Conservation (phyloP, 495 filamentous ascomycete species). For the Staphylotrichum longicolle region DNA sequence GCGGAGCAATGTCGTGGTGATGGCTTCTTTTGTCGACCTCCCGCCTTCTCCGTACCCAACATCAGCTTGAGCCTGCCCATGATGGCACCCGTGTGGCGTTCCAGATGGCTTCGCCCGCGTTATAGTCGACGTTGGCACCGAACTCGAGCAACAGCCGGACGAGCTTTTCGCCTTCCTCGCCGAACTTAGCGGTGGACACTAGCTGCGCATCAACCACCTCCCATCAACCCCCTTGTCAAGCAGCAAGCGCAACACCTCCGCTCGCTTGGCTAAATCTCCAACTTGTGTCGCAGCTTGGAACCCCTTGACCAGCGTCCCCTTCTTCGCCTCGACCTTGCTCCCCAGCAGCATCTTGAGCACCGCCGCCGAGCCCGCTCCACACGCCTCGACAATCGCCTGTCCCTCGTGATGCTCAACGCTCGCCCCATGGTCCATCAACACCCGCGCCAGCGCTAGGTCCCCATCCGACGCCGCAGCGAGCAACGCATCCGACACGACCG, state of each 20-base stretch:
- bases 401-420: constrained; percentile 46
- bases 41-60: constrained; percentile 38
- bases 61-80: constrained; percentile 46
- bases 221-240: constrained; percentile 42
- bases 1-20: constrained; percentile 39
- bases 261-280: constrained; percentile 39
- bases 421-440: constrained; percentile 43
- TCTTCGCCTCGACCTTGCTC: constrained; percentile 31
- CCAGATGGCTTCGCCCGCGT: constrained; percentile 48
- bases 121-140: constrained; percentile 46
- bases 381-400: constrained; percentile 47
- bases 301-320: constrained; percentile 37
- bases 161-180: constrained; percentile 41
- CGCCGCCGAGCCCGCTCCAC: constrained; percentile 36
- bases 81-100: constrained; percentile 44
- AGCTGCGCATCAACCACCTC: constrained; percentile 47
- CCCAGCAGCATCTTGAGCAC: constrained; percentile 45
- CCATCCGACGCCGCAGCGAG: constrained; percentile 44
- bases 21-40: constrained; percentile 35
- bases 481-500: constrained; percentile 41
- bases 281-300: constrained; percentile 48
- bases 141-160: constrained; percentile 44
- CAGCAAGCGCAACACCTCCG: constrained; percentile 42
- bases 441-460: constrained; percentile 41
- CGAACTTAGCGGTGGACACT: constrained; percentile 44